Evolutionary conservation across 768 basidiomycete genomes (phyloP), one percentile per base, ranked within the genome.

Genomic region (Fistulinella prunicolor): DNA sequence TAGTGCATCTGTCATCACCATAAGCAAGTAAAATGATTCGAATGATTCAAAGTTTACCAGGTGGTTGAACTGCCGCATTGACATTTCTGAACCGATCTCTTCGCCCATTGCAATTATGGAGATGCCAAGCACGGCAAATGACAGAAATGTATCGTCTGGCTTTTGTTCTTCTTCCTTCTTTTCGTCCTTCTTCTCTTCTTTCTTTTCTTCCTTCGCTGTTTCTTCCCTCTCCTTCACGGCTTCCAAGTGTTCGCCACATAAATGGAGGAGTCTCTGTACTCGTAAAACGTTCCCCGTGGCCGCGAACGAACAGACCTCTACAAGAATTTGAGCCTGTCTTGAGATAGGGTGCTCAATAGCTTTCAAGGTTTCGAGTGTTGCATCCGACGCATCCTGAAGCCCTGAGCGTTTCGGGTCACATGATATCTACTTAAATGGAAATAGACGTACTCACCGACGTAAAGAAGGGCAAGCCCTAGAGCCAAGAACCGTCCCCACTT

Each of bases 61-160:
- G 65, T 99, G 96, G 68, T 97, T 96, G 75, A 98, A 95, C 59
- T 94, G 92, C 55, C 96, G 75, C 59, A 98, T 70, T n/a, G 89
- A 85, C 96, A 99, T 98, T 67, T 98, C 92, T 2, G 94, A 85
- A 40, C 96, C 96, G 40, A 97, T 84, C 20, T 98, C 95, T 70
- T 99, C 96, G 17, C 96, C 96, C 94, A 98, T 97, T 4, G 96
- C 85, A 37, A 98, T 89, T 49, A 98, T 69, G 0, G 95, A 85
- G 59, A 99, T 90, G 22, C 93, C 96, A 47, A 98, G 75, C 24
- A 95, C 93, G 14, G 95, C 90, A 53, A 97, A 88, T 0, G 91
- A 81, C 66, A 97, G 90, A 77, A 89, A 91, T 24, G 85, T 85
- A 56, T 92, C 89, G 51, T 90, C 83, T 44, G 72, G 70, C 50